Evolutionary conservation across 768 basidiomycete species (phyloP), one percentile per base, ranked within the genome.

Genomic region (Austroboletus festivus): DNA sequence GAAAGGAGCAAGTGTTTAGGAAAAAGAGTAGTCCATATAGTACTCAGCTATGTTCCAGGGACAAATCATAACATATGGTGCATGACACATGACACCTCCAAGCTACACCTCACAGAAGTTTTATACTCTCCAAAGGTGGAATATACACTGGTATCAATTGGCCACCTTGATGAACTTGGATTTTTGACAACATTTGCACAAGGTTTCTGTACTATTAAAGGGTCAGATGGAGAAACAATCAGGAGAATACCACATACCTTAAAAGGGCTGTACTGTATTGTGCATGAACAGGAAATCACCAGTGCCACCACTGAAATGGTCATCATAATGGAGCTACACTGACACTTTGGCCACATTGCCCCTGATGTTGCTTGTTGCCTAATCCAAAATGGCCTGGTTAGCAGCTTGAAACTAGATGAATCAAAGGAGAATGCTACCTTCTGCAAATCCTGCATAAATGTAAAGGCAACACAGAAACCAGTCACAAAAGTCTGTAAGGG

Each of bases 381-480:
- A 50, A 46, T 71, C 2, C 10, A 33, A 7, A 59, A 68, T 6
- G 67, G 64, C 10, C 51, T 62, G 26, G 56, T 73, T 13, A 64
- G 57, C 12, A 69, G 72, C 1, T 38, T 74, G 1, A 38, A 47
- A 6, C 51, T 72, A 10, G 55, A 64, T 3, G 18, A 45, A 2
- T 42, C 48, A 3, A 16, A 55, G 5, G 54, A 38, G 1, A 47
- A 62, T 5, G 47, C 58, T 7, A 56, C 63, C 40, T 63, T 65
- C 20, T 80, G 78, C 51, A 63, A 75, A 15, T 69, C 72, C 0
- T 80, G 78, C 40, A 54, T 71, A 1, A 72, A 72, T 46, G 75
- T 67, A 1, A 80, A 78, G 51, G 61, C 64, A 0, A 74, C 58
- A 0, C 46, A 62, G 0, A 69, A 71, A 47, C 57, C 70, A 0